These are phyloP conservation scores for Candida silvatica DNA, from an alignment of 805 yeast species.

Conservation along the genomic window DNA sequence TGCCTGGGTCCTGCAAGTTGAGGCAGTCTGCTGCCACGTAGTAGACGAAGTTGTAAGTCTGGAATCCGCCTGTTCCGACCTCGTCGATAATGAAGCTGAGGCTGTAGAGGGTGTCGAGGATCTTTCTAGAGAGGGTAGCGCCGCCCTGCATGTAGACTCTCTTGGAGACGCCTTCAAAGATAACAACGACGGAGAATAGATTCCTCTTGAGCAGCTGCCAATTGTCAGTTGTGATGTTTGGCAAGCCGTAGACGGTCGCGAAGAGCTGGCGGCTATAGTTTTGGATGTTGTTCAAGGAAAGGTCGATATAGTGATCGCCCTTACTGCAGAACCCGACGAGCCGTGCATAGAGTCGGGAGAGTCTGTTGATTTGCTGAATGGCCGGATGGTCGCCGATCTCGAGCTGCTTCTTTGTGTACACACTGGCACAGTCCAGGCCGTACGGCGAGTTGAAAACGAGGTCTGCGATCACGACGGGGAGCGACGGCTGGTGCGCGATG, in stretches of 20 bases:
- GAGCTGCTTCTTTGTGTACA: neutral
- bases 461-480: slow-evolving; percentile 10
- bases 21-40: slow-evolving; percentile 21
- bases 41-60: slow-evolving; percentile 53
- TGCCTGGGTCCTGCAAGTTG: slow-evolving; percentile 18
- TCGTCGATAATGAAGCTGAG: slow-evolving; percentile 39
- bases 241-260: too few species aligned
- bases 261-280: slow-evolving; percentile 1
- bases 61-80: slow-evolving; percentile 59
- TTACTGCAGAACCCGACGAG: slow-evolving; percentile 9
- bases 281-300: slow-evolving; percentile 2
- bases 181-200: slow-evolving; percentile 39
- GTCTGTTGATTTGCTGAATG: slow-evolving; percentile 37
- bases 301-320: slow-evolving; percentile 12
- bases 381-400: slow-evolving; percentile 12
- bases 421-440: slow-evolving; percentile 17
- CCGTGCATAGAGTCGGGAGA: slow-evolving; percentile 32
- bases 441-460: slow-evolving; percentile 13
- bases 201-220: slow-evolving; percentile 23
- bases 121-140: slow-evolving; percentile 11
- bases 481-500: slow-evolving; percentile 8
- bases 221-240: slow-evolving; percentile 6
- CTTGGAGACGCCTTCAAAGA: slow-evolving; percentile 37
- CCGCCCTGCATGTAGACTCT: slow-evolving; percentile 14
- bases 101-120: slow-evolving; percentile 34